Conservation (phyloP, 2,329 filamentous ascomycete genomes). For the Phoma sp. region DNA sequence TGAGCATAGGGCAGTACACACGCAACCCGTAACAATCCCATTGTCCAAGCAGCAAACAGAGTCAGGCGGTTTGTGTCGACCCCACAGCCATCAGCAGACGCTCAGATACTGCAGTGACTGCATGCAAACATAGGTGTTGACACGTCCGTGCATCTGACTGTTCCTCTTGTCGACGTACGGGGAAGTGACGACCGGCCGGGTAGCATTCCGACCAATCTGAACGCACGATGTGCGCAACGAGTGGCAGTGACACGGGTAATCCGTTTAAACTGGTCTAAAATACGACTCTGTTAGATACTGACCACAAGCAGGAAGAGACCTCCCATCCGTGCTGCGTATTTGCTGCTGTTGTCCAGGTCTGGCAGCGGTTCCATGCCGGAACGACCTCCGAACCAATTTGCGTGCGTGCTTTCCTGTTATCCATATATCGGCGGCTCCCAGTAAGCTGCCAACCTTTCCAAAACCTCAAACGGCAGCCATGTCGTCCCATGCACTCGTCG, state of each 20-base stretch:
- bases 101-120: too few species aligned
- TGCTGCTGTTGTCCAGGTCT: background rate
- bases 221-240: background rate
- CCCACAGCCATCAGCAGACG: too few species aligned
- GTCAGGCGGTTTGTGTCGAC: too few species aligned
- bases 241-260: background rate
- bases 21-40: too few species aligned
- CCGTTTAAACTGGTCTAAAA: background rate
- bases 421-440: background rate
- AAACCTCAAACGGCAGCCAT: background rate
- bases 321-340: background rate
- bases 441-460: slow-evolving; percentile 8
- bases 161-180: background rate
- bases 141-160: background rate
- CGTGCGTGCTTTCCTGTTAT: background rate
- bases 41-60: too few species aligned
- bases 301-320: background rate
- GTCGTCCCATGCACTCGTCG: background rate
- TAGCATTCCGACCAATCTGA: background rate
- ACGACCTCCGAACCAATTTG: slow-evolving; percentile 1
- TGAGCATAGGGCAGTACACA: too few species aligned
- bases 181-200: background rate
- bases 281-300: background rate
- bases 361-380: slow-evolving; percentile 3
- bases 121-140: background rate